Evolutionary conservation across 306 rosid species (phyloP).

Genomic region (Cicer pinnatifidum): DNA sequence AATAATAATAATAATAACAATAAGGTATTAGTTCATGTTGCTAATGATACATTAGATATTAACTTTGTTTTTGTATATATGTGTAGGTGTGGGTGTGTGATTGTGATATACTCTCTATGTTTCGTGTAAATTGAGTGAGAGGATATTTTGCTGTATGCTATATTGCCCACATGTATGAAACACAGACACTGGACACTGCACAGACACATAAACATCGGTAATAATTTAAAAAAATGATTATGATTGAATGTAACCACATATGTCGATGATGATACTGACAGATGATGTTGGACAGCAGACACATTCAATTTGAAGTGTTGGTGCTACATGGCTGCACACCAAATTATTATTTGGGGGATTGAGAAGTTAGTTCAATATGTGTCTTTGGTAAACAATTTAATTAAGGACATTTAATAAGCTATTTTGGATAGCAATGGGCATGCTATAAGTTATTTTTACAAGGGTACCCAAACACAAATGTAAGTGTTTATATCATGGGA

Average conservation of each 20-base stretch:
- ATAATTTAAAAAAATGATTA: background rate
- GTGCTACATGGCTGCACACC: background rate
- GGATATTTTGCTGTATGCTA: background rate
- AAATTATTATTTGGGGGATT: background rate
- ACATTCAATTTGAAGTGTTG: background rate
- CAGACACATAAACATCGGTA: background rate
- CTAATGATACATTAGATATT: background rate
- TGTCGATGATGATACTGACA: background rate
- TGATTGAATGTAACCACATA: background rate
- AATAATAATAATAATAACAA: constrained; percentile 56
- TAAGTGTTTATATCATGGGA: background rate
- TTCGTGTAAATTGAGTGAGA: background rate
- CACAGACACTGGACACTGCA: background rate
- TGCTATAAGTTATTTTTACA: background rate
- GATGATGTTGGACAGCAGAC: background rate
- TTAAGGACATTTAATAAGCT: background rate
- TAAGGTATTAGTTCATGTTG: constrained; percentile 55
- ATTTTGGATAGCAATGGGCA: background rate
- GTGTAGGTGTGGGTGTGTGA: background rate
- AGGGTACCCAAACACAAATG: background rate
- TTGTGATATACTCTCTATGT: background rate
- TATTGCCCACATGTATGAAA: background rate
- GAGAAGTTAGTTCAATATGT: background rate
- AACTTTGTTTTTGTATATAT: background rate
- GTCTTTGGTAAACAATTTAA: background rate